Conservation (phyloP, 1,139 yeast species). For the Debaryomyces singareniensis region DNA sequence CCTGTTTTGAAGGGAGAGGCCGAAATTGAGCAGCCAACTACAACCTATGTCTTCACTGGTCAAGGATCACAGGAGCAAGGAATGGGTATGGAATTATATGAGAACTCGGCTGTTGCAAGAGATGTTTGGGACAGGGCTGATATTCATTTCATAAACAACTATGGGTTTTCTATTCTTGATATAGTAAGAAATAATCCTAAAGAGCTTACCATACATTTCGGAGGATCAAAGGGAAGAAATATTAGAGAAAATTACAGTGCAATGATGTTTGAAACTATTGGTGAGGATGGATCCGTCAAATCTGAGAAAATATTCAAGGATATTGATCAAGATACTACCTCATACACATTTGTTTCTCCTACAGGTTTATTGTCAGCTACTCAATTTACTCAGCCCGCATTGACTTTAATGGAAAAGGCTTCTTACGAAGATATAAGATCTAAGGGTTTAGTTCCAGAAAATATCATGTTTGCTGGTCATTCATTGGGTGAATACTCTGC, state of each 20-base stretch:
- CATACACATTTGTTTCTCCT: constrained; percentile 85
- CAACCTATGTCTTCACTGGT: constrained; percentile 96
- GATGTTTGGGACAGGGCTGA: constrained; percentile 99
- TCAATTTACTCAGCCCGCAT: constrained; percentile 98
- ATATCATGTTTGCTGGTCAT: constrained; percentile 97
- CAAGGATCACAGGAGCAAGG: constrained; percentile 99
- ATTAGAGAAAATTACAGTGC: constrained; percentile 91
- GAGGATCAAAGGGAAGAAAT: constrained; percentile 95
- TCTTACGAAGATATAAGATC: constrained; percentile 95
- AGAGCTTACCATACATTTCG: constrained; percentile 91
- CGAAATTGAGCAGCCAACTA: constrained; percentile 95
- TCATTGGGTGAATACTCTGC: constrained; percentile 99
- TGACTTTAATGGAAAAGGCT: constrained; percentile 98
- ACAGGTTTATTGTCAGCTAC: constrained; percentile 96
- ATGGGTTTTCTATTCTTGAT: constrained; percentile 94
- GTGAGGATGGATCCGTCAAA: constrained; percentile 73
- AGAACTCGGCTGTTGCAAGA: constrained; percentile 84
- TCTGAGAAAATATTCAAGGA: constrained; percentile 95
- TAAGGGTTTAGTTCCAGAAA: constrained; percentile 91
- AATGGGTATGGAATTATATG: constrained; percentile 99
- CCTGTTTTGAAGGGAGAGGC: constrained; percentile 90
- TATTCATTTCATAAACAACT: constrained; percentile 81
- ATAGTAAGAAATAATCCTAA: constrained; percentile 95
- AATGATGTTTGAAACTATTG: constrained; percentile 96
- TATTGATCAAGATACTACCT: constrained; percentile 74